phyloP scores from a whole-genome alignment of 2,329 filamentous ascomycete species.

The Exophiala phaeomuriformis region DNA sequence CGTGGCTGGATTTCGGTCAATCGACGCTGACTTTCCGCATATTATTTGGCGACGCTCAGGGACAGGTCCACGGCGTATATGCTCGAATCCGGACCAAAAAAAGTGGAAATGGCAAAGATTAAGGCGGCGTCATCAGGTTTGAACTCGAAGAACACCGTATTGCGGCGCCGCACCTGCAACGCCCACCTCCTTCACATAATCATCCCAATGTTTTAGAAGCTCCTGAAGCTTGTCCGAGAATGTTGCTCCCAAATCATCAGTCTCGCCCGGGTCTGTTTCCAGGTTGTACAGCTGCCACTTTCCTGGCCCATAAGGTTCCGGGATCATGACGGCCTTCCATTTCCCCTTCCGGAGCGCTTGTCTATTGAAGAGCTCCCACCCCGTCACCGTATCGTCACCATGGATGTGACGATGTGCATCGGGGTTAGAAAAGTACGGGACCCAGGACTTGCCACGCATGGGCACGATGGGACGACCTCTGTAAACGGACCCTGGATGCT shows the following conservation, averaged over 20 bases:
- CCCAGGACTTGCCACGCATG: conserved; percentile 31
- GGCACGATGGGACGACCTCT: conserved; percentile 31
- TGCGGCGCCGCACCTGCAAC: conserved; percentile 31
- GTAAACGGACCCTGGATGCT: conserved; percentile 30
- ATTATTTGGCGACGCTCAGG: too few relatives aligned
- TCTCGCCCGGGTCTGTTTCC: conserved; percentile 63
- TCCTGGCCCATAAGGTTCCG: conserved; percentile 50
- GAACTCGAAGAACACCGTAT: conserved; percentile 8
- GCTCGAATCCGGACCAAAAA: too few relatives aligned
- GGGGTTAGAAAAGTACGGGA: conserved; percentile 30
- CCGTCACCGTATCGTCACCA: conserved; percentile 27
- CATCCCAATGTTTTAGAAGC: conserved; percentile 50
- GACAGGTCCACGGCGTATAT: too few relatives aligned
- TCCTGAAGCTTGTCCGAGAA: conserved; percentile 38
- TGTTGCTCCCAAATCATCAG: conserved; percentile 58
- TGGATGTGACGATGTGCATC: conserved; percentile 18
- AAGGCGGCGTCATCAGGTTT: neutral
- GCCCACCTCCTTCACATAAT: conserved; percentile 53
- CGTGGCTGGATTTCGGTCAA: too few relatives aligned
- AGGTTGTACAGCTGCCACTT: conserved; percentile 70
- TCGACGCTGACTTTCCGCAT: too few relatives aligned
- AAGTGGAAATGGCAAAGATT: too few relatives aligned
- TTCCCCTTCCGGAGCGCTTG: conserved; percentile 64
- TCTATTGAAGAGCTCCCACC: conserved; percentile 34
- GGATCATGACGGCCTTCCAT: conserved; percentile 86